Evolutionary conservation across 371 early-diverging fungal species (phyloP).

Genomic region (Phascolomyces articulosus): DNA sequence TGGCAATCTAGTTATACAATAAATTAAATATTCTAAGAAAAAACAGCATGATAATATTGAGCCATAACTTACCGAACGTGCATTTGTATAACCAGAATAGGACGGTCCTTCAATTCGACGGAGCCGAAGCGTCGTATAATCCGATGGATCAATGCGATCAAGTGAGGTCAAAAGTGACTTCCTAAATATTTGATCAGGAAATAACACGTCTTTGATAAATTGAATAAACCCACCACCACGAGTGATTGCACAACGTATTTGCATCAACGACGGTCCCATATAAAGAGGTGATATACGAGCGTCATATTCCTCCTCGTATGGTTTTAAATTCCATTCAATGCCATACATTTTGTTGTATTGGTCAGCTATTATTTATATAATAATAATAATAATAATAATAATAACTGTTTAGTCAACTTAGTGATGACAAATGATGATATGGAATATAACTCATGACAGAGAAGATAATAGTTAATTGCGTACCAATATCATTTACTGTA

Average conservation of each 20-base stretch:
- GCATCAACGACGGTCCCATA: no score
- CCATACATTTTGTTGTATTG: conserved; percentile 45
- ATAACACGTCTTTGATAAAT: neutral
- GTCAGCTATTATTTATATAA: no score
- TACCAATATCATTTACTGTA: conserved; percentile 62
- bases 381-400: no score
- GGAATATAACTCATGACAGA: no score
- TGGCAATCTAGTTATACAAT: conserved; percentile 54
- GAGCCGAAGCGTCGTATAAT: neutral
- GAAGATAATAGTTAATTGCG: no score
- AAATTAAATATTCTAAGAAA: no score
- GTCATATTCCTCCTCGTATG: conserved; percentile 11
- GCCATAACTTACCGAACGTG: conserved; percentile 62
- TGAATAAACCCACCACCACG: neutral
- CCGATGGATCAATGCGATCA: no score
- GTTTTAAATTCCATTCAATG: conserved; percentile 60
- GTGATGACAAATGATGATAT: no score
- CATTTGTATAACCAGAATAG: conserved; percentile 59
- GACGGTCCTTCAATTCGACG: conserved; percentile 29
- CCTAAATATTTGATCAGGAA: neutral
- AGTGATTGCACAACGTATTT: no score
- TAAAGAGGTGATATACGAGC: neutral
- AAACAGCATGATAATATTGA: no score
- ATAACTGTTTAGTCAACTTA: no score
- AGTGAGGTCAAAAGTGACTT: neutral